Evolutionary conservation across 2,329 filamentous ascomycete species (phyloP).

Genomic region (Lasiodiplodia citricola): DNA sequence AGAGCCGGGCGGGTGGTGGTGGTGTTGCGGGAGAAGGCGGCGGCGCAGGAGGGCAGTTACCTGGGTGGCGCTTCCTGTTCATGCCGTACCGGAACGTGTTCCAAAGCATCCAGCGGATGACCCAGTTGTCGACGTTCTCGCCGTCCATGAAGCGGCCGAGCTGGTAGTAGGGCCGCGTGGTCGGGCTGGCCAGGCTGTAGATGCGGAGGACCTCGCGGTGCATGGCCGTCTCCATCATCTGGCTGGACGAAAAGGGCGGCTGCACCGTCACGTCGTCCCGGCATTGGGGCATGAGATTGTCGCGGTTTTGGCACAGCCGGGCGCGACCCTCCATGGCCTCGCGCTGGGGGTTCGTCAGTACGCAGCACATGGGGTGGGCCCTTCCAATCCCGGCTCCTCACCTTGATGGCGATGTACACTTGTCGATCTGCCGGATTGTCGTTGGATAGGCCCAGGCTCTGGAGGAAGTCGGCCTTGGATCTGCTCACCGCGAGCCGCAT

Average conservation of each 20-base stretch:
- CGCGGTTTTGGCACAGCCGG: not conserved
- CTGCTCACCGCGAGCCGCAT: conserved; percentile 11
- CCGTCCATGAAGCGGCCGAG: conserved; percentile 47
- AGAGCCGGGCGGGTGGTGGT: not conserved
- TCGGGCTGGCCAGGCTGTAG: conserved; percentile 43
- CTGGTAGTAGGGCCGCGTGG: conserved; percentile 50
- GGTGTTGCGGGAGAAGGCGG: no score
- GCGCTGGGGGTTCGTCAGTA: not conserved
- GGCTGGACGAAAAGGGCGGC: conserved; percentile 48
- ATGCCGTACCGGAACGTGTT: conserved; percentile 53
- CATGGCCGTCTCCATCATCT: conserved; percentile 55
- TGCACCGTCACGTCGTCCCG: conserved; percentile 41
- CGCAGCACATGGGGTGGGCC: no score
- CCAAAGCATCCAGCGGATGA: conserved; percentile 58
- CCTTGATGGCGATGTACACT: conserved; percentile 50
- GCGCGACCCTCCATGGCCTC: conserved; percentile 10
- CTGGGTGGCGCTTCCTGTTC: conserved; percentile 1
- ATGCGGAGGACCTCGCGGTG: conserved; percentile 51
- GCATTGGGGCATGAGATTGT: conserved; percentile 28
- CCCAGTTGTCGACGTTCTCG: conserved; percentile 55
- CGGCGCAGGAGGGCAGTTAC: not conserved
- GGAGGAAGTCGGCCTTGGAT: conserved; percentile 46
- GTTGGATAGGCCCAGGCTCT: conserved; percentile 48
- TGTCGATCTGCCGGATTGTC: conserved; percentile 38
- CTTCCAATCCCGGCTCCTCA: not conserved